phyloP scores from a whole-genome alignment of 129 eudicot genomes.

The Ambrosia trifida region DNA sequence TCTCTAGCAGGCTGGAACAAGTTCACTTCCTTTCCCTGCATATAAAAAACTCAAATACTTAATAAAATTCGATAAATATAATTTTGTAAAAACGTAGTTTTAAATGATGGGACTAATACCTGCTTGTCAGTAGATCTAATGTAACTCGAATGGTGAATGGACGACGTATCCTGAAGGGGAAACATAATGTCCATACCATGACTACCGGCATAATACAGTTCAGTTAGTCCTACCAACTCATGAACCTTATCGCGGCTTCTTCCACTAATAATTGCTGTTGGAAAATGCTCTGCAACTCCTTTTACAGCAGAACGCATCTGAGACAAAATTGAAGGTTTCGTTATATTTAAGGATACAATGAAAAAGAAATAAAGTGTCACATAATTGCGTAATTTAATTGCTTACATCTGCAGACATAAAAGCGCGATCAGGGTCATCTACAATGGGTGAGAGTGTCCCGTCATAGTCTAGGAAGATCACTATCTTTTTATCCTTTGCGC shows the following conservation, averaged over 20 bases:
- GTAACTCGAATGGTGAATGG: constrained; percentile 36
- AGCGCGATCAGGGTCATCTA: constrained; percentile 97
- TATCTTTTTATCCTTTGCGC: constrained; percentile 59
- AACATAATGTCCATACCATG: constrained; percentile 93
- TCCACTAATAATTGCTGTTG: constrained; percentile 90
- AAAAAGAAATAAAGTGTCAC: not conserved
- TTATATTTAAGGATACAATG: not conserved
- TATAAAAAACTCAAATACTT: not conserved
- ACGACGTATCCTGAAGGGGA: constrained; percentile 43
- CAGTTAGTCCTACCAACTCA: constrained; percentile 78
- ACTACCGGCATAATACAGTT: constrained; percentile 89
- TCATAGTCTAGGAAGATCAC: constrained; percentile 90
- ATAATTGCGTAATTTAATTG: not conserved
- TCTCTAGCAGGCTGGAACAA: constrained; percentile 92
- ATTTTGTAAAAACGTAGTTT: not conserved
- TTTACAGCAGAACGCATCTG: constrained; percentile 84
- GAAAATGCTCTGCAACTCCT: constrained; percentile 67
- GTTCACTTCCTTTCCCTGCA: constrained; percentile 73
- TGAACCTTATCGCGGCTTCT: constrained; percentile 84
- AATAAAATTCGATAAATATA: not conserved
- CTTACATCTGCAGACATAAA: constrained; percentile 89
- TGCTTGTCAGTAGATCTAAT: constrained; percentile 58
- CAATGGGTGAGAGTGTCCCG: constrained; percentile 95
- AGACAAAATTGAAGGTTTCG: not conserved
- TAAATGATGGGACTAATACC: constrained; percentile 36